These are phyloP conservation scores for Cucurbita moschata DNA, from an alignment of 306 rosid genomes.

Conservation along the genomic window DNA sequence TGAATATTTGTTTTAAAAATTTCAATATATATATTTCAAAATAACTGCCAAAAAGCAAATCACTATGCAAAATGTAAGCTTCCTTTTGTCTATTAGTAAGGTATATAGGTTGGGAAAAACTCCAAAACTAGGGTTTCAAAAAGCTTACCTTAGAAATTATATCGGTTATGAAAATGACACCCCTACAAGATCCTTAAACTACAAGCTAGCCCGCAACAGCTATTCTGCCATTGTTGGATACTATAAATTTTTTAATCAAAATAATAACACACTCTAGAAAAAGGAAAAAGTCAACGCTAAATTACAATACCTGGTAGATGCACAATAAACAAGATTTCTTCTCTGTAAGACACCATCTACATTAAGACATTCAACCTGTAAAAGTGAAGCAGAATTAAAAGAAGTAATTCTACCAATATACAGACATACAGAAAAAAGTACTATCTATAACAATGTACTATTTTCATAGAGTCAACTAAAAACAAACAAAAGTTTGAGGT, in stretches of 20 bases:
- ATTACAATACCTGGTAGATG: conserved; percentile 67
- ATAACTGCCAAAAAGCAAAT: background rate
- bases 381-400: conserved; percentile 3
- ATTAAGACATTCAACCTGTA: conserved; percentile 83
- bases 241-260: background rate
- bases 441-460: background rate
- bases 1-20: background rate
- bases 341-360: conserved; percentile 84
- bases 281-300: background rate
- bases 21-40: too few species aligned
- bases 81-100: background rate
- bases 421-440: background rate
- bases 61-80: background rate
- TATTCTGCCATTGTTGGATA: background rate
- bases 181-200: background rate
- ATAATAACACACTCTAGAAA: background rate
- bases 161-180: background rate
- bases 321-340: conserved; percentile 95
- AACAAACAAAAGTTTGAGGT: background rate
- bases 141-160: background rate
- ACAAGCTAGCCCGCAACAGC: background rate
- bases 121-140: background rate
- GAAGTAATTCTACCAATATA: background rate
- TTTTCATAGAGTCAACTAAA: background rate
- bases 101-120: background rate